These are phyloP conservation scores for Abrus precatorius DNA, from an alignment of 306 rosid species.

Conservation along the genomic window DNA sequence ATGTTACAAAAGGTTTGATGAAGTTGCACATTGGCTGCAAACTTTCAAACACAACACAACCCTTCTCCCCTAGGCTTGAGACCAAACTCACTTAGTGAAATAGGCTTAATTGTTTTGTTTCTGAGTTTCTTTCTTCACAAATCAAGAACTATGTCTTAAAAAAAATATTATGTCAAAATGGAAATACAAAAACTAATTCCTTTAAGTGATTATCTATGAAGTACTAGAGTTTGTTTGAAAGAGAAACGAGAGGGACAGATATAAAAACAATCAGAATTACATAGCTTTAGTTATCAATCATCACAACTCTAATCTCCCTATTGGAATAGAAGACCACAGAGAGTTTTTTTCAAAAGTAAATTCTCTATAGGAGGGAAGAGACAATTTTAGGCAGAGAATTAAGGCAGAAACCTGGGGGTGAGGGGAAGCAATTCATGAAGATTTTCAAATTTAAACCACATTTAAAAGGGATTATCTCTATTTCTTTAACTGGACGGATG, in stretches of 20 bases:
- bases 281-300: too few species aligned
- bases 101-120: neutral
- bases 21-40: neutral
- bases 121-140: neutral
- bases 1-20: constrained; percentile 4
- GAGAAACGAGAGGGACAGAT: neutral
- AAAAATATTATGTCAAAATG: neutral
- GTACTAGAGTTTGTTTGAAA: neutral
- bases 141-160: neutral
- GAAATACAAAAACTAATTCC: neutral
- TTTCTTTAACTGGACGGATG: too few species aligned
- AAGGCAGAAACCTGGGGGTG: too few species aligned
- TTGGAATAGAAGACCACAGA: too few species aligned
- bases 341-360: too few species aligned
- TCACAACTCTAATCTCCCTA: too few species aligned
- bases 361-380: too few species aligned
- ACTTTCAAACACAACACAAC: neutral
- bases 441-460: too few species aligned
- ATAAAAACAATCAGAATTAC: neutral
- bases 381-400: too few species aligned
- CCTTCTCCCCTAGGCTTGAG: neutral
- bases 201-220: neutral
- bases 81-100: neutral
- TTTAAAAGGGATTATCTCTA: too few species aligned
- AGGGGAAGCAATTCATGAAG: too few species aligned